A percentile compares a stretch with the other conserved stretches of the same genome.
These are phyloP conservation scores for Trichoderma polysporum DNA, from an alignment of 2,329 filamentous ascomycete genomes.

Conservation along the genomic window DNA sequence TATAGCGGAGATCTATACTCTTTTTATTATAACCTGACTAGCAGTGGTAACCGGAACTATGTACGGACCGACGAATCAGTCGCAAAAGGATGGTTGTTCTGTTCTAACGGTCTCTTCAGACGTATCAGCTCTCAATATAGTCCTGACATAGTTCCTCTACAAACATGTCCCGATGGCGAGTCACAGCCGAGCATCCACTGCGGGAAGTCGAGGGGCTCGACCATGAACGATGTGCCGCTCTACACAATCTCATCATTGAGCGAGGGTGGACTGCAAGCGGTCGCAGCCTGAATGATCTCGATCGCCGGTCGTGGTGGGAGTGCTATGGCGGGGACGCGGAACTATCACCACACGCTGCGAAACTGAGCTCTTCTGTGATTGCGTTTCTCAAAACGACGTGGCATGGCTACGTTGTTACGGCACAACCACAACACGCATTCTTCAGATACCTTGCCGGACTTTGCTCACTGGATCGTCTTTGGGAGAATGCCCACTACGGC, in stretches of 20 bases:
- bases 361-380: slow-evolving; percentile 3
- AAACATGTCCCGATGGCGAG: slow-evolving; percentile 10
- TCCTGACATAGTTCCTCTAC: not conserved
- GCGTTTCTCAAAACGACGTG: slow-evolving; percentile 6
- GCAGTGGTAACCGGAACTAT: too few species aligned
- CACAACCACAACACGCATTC: slow-evolving; percentile 1
- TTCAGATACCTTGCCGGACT: slow-evolving; percentile 5
- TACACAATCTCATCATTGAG: slow-evolving; percentile 16
- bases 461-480: slow-evolving; percentile 2
- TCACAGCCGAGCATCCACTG: slow-evolving; percentile 12
- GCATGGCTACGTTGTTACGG: slow-evolving; percentile 4
- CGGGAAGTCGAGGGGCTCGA: slow-evolving; percentile 4
- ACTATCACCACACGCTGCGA: not conserved
- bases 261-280: slow-evolving; percentile 15
- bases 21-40: too few species aligned
- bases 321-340: slow-evolving; percentile 7
- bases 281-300: slow-evolving; percentile 1
- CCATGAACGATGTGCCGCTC: slow-evolving; percentile 14
- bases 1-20: too few species aligned
- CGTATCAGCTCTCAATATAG: not conserved
- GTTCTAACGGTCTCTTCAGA: not conserved
- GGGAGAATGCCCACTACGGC: slow-evolving; percentile 5
- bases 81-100: not conserved
- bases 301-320: slow-evolving; percentile 12
- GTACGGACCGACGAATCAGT: too few species aligned